Base-by-base conservation (phyloP, 495 filamentous ascomycete genomes). In the Podospora pseudopauciseta region DNA sequence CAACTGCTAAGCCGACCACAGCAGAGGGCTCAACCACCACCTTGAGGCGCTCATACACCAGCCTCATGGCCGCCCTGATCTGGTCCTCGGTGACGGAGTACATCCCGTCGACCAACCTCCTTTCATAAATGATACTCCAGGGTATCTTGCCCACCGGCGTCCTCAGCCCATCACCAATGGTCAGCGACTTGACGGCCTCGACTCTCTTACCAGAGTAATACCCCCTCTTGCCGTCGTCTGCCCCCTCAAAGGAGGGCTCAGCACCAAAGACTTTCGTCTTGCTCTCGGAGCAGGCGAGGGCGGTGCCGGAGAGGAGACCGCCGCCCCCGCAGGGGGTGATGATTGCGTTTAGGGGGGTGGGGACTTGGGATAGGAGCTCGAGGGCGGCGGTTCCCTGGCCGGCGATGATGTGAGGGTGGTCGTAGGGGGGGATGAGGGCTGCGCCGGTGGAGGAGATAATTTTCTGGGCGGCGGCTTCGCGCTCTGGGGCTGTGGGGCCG, bases 11-110 rank as follows among this genome's bases (percentile, higher is more conserved):
- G 16, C 89, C 88, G 23, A 99, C 94, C 3, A 90, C 92, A 3
- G 94, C 86, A 77, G 91, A 94, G 60, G 95, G 95, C 82, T 99
- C 95, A 27, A 97, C 86, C 57, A 97, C 86, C 57, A 96, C 80
- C 87, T 98, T 98, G 86, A 97, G 88, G 67, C 94, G 79, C 84
- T 99, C 94, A 74, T 94, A 76, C 34, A 94, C 91, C 72, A 97
- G 75, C 68, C 82, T 79, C 86, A 98, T 82, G 3, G 94, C 90
- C 11, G 78, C 78, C 78, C 86, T 86, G 78, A 99, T 97, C 81
- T 97, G 86, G 70, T 88, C 88, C 76, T 98, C 95, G 7, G 82
- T 88, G 0, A 94, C 95, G 54, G 85, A 83, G 80, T 86, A 97
- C 68, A 97, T 88, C 2, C 88, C 92, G 4, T 79, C 70, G 0